phyloP scores from a whole-genome alignment of 768 basidiomycete genomes.

The Fomitopsis serialis region DNA sequence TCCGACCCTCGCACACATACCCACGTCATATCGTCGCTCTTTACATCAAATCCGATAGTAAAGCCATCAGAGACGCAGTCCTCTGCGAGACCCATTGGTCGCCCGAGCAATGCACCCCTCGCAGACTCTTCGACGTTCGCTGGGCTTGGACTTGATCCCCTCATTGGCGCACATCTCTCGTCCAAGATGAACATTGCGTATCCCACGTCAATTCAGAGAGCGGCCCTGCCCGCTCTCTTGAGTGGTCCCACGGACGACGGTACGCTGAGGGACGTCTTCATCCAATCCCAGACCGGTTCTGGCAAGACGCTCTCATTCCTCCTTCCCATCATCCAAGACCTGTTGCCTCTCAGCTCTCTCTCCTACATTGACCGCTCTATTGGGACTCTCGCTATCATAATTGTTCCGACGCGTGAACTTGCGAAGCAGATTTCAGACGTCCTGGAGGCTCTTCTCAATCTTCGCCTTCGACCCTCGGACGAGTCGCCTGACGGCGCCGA shows the following conservation, averaged over 20 bases:
- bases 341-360: conserved; percentile 82
- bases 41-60: conserved; percentile 25
- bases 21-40: conserved; percentile 64
- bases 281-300: conserved; percentile 95
- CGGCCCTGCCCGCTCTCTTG: conserved; percentile 61
- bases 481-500: conserved; percentile 45
- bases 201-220: conserved; percentile 88
- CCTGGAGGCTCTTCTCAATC: conserved; percentile 72
- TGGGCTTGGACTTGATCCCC: conserved; percentile 78
- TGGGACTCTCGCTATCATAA: conserved; percentile 90
- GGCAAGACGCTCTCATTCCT: conserved; percentile 94
- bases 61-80: conserved; percentile 7
- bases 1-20: conserved; percentile 26
- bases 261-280: conserved; percentile 70
- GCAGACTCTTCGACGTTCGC: conserved; percentile 70
- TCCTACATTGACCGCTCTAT: conserved; percentile 94
- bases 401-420: conserved; percentile 92
- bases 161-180: conserved; percentile 72
- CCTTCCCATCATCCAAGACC: conserved; percentile 91
- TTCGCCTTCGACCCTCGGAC: conserved; percentile 60
- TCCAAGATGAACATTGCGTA: conserved; percentile 77
- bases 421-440: conserved; percentile 97
- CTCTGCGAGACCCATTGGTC: not conserved
- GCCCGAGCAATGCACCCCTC: conserved; percentile 82
- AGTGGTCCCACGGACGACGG: conserved; percentile 30